Evolutionary conservation across 169 alveolate genomes (phyloP).

Genomic region (Plasmodium fragile): DNA sequence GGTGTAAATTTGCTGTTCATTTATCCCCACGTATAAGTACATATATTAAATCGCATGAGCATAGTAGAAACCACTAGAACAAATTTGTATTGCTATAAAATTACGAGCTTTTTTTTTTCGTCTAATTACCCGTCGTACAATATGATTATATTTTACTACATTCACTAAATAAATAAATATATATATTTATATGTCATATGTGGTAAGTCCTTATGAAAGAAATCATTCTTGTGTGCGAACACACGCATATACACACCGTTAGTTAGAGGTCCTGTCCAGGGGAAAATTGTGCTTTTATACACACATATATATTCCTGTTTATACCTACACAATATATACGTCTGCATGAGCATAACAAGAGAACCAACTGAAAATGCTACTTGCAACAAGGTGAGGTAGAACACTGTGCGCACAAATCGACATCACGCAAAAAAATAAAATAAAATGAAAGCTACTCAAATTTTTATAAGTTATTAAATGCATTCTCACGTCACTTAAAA

Average conservation of each 20-base stretch:
- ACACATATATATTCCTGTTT: neutral
- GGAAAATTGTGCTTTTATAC: neutral
- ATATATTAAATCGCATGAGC: neutral
- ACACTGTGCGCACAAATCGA: neutral
- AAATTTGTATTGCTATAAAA: neutral
- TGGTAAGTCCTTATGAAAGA: neutral
- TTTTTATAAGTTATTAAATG: neutral
- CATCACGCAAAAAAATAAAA: neutral
- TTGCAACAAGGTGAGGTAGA: neutral
- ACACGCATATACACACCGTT: neutral
- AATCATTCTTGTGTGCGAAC: neutral
- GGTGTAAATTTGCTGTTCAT: neutral
- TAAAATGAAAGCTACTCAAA: neutral
- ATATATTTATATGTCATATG: neutral
- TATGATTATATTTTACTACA: neutral
- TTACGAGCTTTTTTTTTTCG: neutral
- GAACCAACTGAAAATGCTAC: neutral
- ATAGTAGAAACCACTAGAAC: neutral
- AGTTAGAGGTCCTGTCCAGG: neutral
- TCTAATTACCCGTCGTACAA: neutral
- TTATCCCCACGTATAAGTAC: neutral
- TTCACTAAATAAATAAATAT: neutral
- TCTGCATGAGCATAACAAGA: neutral
- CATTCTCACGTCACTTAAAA: neutral
- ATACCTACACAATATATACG: neutral